A percentile compares a stretch with the other conserved stretches of the same genome.
These are phyloP conservation scores for Kluyveromyces dobzhanskii DNA, from an alignment of 805 yeast species.

Conservation along the genomic window DNA sequence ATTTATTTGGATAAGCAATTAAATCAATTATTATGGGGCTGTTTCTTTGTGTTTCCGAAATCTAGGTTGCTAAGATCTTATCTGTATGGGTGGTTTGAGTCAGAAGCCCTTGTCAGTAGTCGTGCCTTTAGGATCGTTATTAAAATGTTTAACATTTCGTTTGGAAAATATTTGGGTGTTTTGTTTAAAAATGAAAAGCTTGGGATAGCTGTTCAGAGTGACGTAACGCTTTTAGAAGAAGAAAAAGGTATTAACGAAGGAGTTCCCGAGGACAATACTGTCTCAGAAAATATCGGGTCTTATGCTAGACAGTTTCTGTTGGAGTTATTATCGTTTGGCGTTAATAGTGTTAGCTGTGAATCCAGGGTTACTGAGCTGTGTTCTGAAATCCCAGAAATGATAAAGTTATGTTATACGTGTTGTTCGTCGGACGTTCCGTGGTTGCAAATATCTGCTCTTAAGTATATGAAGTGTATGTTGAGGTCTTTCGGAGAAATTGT, in stretches of 20 bases:
- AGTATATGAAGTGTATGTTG: slow-evolving; percentile 48
- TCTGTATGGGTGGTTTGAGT: not conserved
- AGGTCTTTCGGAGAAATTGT: slow-evolving; percentile 5
- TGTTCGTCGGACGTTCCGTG: slow-evolving; percentile 61
- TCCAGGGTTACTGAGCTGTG: no score
- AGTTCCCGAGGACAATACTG: not conserved
- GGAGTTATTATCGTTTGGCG: not conserved
- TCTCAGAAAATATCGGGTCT: not conserved
- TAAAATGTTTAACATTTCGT: not conserved
- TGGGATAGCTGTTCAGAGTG: no score
- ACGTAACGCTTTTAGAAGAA: no score
- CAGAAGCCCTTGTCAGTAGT: no score
- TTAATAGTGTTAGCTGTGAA: no score
- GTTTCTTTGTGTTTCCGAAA: not conserved
- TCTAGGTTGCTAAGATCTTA: not conserved
- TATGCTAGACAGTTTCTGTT: not conserved
- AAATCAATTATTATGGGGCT: slow-evolving; percentile 9
- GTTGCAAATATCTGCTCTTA: slow-evolving; percentile 58
- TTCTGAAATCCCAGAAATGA: slow-evolving; percentile 28
- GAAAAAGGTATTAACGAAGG: not conserved
- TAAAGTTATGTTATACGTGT: slow-evolving; percentile 72
- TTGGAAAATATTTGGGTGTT: no score
- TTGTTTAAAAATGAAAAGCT: no score
- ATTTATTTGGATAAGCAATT: slow-evolving; percentile 6
- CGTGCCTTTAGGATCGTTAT: no score